Evolutionary conservation across 805 yeast species (phyloP), one percentile per base, ranked within the genome.

Genomic region (Metschnikowia arizonensis): DNA sequence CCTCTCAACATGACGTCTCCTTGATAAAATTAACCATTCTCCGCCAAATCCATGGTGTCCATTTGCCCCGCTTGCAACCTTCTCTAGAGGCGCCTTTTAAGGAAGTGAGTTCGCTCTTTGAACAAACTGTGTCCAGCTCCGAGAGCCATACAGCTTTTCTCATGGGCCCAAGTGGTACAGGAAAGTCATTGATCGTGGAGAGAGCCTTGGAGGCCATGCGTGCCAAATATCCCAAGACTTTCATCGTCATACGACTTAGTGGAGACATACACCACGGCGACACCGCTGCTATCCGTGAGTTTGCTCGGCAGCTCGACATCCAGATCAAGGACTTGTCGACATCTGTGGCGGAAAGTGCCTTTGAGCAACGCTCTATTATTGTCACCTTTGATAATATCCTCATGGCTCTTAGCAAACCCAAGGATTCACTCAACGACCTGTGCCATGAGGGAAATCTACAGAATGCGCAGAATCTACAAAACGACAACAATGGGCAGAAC

Each of bases 101-200:
- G 1, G 85, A 85, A 50, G 59, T 90, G 1, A 77, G 76, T 49
- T 65, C 68, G 10, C 61, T 87, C 52, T 59, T 90, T 41, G 79
- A 78, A 40, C 81, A 81, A 49, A 82, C 95, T 0, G 73, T 89
- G 1, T 66, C 69, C 19, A 78, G 78, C 49, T 74, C 78, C 24
- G 93, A 88, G 50, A 90, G 95, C 5, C 88, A 87, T 58, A 91
- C 97, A 2, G 78, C 82, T 10, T 66, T 91, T 5, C 48, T 91
- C 1, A 73, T 89, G 36, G 98, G 98, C 0, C 88, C 96, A 0
- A 67, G 89, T 34, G 81, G 84, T 2, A 69, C 81, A 4, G 97
- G 96, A 0, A 91, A 91, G 59, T 72, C 90, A 0, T 65, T 78
- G 2, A 62, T 86, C 3, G 66, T 91, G 2, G 72, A 83, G 25